A percentile compares a stretch with the other conserved stretches of the same genome.
phyloP scores from a whole-genome alignment of 257 asterid genomes.

The Linaria vulgaris region DNA sequence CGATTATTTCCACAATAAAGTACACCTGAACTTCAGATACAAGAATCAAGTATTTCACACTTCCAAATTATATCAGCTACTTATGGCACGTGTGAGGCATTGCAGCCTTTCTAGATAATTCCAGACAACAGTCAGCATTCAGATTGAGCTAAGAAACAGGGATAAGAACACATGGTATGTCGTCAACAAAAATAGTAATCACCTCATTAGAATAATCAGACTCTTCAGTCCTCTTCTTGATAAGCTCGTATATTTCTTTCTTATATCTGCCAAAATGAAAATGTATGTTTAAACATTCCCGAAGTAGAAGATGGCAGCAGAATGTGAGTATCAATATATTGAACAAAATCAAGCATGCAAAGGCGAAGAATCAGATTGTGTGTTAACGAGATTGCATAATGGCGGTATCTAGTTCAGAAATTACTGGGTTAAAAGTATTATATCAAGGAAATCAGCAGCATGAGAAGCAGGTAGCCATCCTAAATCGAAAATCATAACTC shows the following conservation, averaged over 20 bases:
- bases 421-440: neutral
- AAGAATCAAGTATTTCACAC: slow-evolving; percentile 12
- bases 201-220: slow-evolving; percentile 66
- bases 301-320: slow-evolving; percentile 5
- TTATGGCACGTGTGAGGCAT: slow-evolving; percentile 14
- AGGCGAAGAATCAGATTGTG: slow-evolving; percentile 23
- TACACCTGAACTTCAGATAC: slow-evolving; percentile 11
- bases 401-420: slow-evolving; percentile 2
- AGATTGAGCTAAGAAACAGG: slow-evolving; percentile 16
- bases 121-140: slow-evolving; percentile 9
- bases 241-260: slow-evolving; percentile 74
- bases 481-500: too few species aligned
- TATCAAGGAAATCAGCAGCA: slow-evolving; percentile 3
- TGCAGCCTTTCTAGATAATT: slow-evolving; percentile 12
- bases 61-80: neutral
- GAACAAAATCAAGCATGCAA: neutral
- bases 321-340: neutral
- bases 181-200: slow-evolving; percentile 23
- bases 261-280: slow-evolving; percentile 60
- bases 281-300: neutral
- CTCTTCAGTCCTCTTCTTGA: slow-evolving; percentile 74
- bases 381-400: neutral
- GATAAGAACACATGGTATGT: slow-evolving; percentile 8
- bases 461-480: neutral
- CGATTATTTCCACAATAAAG: slow-evolving; percentile 11